phyloP scores from a whole-genome alignment of 345 rosid genomes.

The Arabis alpina region DNA sequence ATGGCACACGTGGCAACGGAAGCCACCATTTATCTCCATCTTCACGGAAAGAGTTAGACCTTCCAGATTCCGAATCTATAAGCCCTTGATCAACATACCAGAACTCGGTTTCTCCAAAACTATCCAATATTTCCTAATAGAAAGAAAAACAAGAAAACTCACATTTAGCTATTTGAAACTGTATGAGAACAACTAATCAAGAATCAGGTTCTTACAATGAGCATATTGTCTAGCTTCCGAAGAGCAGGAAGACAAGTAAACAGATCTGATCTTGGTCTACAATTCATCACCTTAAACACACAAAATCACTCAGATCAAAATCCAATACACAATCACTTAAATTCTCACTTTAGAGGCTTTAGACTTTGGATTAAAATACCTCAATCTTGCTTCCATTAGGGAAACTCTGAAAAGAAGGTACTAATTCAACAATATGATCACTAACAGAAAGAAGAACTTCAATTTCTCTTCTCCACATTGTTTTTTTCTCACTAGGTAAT shows the following conservation, averaged over 20 bases:
- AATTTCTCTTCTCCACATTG: constrained; percentile 97
- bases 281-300: constrained; percentile 77
- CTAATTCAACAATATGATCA: constrained; percentile 89
- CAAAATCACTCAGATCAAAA: constrained; percentile 4
- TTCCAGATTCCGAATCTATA: constrained; percentile 67
- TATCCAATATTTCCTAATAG: constrained; percentile 77
- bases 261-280: constrained; percentile 91
- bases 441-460: constrained; percentile 86
- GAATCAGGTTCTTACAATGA: constrained; percentile 65
- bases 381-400: constrained; percentile 91
- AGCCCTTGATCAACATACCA: constrained; percentile 98
- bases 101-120: constrained; percentile 76
- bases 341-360: constrained; percentile 11
- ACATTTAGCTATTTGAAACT: not conserved
- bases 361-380: constrained; percentile 48
- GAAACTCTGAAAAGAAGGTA: constrained; percentile 85
- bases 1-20: constrained; percentile 91
- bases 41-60: constrained; percentile 77
- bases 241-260: constrained; percentile 90
- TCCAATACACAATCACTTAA: not conserved
- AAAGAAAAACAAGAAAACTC: not conserved
- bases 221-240: constrained; percentile 90
- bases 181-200: not conserved
- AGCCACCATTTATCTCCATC: constrained; percentile 99
- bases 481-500: constrained; percentile 68